phyloP scores from a whole-genome alignment of 2,329 filamentous ascomycete genomes.

The Hypoxylon rubiginosum region DNA sequence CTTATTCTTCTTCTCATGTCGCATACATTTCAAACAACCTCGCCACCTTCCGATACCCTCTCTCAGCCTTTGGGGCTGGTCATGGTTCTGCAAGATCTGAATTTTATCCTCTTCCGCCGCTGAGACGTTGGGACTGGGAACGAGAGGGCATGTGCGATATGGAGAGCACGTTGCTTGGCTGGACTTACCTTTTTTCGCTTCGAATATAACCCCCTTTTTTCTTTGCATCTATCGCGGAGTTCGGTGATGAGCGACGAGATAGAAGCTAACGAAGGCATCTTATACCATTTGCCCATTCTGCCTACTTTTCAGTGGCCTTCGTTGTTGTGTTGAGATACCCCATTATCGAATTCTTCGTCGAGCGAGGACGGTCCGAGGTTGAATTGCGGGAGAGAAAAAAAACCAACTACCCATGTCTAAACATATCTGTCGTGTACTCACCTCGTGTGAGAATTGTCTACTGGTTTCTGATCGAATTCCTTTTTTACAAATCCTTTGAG shows the following conservation, averaged over 20 bases:
- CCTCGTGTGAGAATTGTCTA: conserved; percentile 24
- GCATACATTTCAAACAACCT: conserved; percentile 29
- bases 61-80: conserved; percentile 36
- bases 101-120: conserved; percentile 23
- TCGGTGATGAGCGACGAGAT: conserved; percentile 40
- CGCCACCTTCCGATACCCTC: conserved; percentile 40
- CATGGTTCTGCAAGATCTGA: conserved; percentile 35
- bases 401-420: conserved; percentile 1
- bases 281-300: conserved; percentile 35
- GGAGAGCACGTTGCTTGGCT: conserved; percentile 42
- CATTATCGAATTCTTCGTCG: conserved; percentile 43
- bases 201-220: conserved; percentile 33
- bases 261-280: conserved; percentile 41
- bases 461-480: conserved; percentile 37
- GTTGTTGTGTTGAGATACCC: conserved; percentile 46
- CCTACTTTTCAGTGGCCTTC: conserved; percentile 39
- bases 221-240: conserved; percentile 35
- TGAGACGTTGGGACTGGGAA: conserved; percentile 27
- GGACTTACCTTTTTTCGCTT: conserved; percentile 40
- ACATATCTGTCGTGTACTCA: conserved; percentile 30
- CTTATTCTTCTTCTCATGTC: conserved; percentile 35
- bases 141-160: conserved; percentile 23
- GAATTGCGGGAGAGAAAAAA: conserved; percentile 29
- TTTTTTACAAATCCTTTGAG: conserved; percentile 17
- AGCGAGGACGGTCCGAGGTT: conserved; percentile 42